These are phyloP conservation scores for Verticillium nubilum DNA, from an alignment of 2,329 filamentous ascomycete species.

Conservation along the genomic window DNA sequence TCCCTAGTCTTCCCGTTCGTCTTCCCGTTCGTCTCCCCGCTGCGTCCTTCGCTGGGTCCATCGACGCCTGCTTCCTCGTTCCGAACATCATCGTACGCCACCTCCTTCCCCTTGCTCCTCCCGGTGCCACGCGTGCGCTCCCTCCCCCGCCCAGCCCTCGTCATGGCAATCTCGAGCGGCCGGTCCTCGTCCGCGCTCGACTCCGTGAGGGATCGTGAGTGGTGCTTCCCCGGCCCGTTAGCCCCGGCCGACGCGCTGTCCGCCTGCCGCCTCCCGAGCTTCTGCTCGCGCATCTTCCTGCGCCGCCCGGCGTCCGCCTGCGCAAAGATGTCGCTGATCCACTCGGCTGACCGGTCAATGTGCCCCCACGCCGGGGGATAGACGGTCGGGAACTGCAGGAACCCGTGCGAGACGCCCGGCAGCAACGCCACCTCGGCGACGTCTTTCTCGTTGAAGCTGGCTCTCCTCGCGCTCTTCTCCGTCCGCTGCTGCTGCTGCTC, in stretches of 20 bases:
- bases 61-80: constrained; percentile 15
- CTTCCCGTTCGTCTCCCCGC: not conserved
- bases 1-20: constrained; percentile 11
- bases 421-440: constrained; percentile 79
- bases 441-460: constrained; percentile 64
- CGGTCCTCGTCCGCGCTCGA: constrained; percentile 74
- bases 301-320: constrained; percentile 37
- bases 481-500: constrained; percentile 8
- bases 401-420: constrained; percentile 87
- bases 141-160: constrained; percentile 24
- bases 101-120: constrained; percentile 12
- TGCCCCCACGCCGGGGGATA: constrained; percentile 90
- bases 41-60: not conserved
- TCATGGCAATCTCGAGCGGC: constrained; percentile 76
- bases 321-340: constrained; percentile 75
- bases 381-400: constrained; percentile 82
- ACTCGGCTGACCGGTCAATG: constrained; percentile 70
- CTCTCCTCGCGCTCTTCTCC: constrained; percentile 40
- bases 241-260: not conserved
- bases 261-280: constrained; percentile 4
- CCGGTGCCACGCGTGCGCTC: constrained; percentile 12
- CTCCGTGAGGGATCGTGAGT: constrained; percentile 41
- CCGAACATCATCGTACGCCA: constrained; percentile 19
- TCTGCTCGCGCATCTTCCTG: constrained; percentile 13
- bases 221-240: constrained; percentile 18